phyloP scores from a whole-genome alignment of 768 basidiomycete species.

The Tylopilus sp. region DNA sequence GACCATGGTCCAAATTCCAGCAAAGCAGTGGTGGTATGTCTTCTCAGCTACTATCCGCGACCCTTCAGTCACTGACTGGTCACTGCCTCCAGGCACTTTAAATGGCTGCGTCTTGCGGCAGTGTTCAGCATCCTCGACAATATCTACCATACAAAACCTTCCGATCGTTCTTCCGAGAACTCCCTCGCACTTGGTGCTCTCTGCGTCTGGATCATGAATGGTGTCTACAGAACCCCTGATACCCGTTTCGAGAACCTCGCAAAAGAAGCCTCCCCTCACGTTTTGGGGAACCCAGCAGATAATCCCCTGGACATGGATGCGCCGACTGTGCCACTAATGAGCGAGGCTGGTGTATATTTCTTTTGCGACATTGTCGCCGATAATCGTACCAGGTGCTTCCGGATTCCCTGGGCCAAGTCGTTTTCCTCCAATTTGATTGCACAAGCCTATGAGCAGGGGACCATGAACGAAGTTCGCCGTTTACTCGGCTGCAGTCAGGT shows the following conservation, averaged over 20 bases:
- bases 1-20: background rate
- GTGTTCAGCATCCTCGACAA: background rate
- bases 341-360: slow-evolving; percentile 3
- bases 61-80: background rate
- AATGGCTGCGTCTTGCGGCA: background rate
- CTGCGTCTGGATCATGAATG: slow-evolving; percentile 5
- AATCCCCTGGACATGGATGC: background rate
- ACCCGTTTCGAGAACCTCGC: background rate
- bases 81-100: slow-evolving; percentile 5
- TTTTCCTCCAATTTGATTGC: background rate
- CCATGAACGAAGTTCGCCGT: background rate
- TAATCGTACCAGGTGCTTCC: background rate
- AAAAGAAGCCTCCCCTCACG: background rate
- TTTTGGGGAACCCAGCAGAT: background rate
- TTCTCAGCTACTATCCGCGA: too few relatives aligned
- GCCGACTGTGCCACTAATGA: background rate
- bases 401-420: background rate
- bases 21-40: background rate
- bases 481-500: background rate
- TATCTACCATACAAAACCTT: background rate
- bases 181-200: slow-evolving; percentile 2
- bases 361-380: background rate
- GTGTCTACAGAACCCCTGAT: background rate
- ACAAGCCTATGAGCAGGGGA: background rate
- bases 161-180: background rate